Base-by-base conservation (phyloP, 2,329 filamentous ascomycete genomes). In the Aspergillus eucalypticola region DNA sequence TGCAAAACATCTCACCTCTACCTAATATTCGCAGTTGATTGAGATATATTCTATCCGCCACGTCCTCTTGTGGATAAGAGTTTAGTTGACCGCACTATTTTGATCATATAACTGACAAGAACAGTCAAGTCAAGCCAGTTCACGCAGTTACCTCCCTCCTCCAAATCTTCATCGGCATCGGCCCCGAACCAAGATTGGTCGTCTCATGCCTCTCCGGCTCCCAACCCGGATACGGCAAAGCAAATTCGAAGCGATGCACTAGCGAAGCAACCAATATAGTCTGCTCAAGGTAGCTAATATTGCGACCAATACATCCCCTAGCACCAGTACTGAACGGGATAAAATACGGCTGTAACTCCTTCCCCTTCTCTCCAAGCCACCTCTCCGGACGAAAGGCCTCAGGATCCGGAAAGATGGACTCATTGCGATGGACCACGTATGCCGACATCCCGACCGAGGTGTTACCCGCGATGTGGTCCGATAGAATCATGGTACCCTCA, bases 281-380 rank as follows among this genome's bases (percentile, higher is more conserved):
- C 61, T 82, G 79, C 64, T 82, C 80, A 2, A 82, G 66, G 59
- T 81, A 76, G 11, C 64, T 69, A 27, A 78, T 74, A 56, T 78
- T 76, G n/a, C 74, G 63, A 1, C 74, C 76, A 59, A 77, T 77
- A 38, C 74, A 77, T 0, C 70, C 73, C 32, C 75, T 49, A 1
- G 74, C 69, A 2, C 76, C 75, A 5, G 72, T 65, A 23, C 66
- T 71, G 58, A 81, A 81, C 0, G 76, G 64, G 13, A 78, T 64
- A 52, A 80, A 79, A 21, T 67, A 72, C 2, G 69, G 66, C 62
- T 76, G 73, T 53, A 76, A 59, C 7, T 69, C 67, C 59, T 74
- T 76, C 1, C 69, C 73, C 21, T 73, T 64, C 2, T 76, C 73
- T 0, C 70, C 73, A 2, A 80, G 66, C 76, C 76, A 80, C 7